Base-by-base conservation (phyloP, 164 flowering plant species). In the Berberis thunbergii region DNA sequence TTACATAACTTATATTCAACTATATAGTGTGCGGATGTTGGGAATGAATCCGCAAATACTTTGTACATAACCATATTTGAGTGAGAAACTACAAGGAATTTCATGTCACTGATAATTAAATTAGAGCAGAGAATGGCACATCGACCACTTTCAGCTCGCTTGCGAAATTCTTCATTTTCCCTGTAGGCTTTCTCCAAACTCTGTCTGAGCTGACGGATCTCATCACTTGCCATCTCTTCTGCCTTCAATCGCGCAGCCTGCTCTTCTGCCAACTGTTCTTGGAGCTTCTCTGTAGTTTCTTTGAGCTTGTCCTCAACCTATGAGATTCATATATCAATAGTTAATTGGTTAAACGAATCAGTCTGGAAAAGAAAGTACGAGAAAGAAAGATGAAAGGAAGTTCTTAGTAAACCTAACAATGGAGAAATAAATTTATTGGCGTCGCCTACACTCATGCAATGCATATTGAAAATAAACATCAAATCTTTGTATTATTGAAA, bases 151-250 rank as follows among this genome's bases (percentile, higher is more conserved):
- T 74, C 81, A 61, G 86, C 83, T 49, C 53, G 71, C 73, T 73
- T 81, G 3, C 91, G 84, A 26, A 88, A 82, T 67, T 87, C 86
- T 66, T 86, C 86, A 2, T 85, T 79, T 86, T 87, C 89, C 57
- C 39, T 81, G 72, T 71, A 75, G 8, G 96, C 94, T 61, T 44
- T 81, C 73, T 84, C 89, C 54, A 91, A 75, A 59, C 72, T 62
- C 77, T 83, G 86, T 56, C 92, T 79, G 11, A 92, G 86, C 73
- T 72, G 69, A 3, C 77, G 78, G 26, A 92, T 86, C 73, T 89
- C 96, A 55, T 83, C 82, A 42, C 77, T 76, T 9, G 87, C 96
- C 41, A 41, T 67, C 73, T 80, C 73, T 71, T 89, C 88, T 13
- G 93, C 85, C 72, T 68, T 77, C 58, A 84, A 56, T 9, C 98